Conservation (phyloP, 2,329 filamentous ascomycete species). For the Clarireedia homoeocarpa region DNA sequence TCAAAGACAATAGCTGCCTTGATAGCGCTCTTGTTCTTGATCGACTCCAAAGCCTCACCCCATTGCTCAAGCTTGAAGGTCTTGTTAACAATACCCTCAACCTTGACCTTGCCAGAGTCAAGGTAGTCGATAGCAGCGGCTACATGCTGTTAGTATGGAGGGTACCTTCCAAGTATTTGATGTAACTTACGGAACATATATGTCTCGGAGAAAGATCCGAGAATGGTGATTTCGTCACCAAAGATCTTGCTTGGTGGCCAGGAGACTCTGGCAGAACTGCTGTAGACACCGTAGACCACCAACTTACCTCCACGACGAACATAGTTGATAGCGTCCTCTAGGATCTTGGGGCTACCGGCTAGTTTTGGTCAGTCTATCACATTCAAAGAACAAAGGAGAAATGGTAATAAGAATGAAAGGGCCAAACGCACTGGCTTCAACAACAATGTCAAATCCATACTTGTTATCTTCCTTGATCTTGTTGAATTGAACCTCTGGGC, state of each 20-base stretch:
- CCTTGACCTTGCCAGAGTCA: conserved; percentile 52
- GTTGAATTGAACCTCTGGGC: conserved; percentile 51
- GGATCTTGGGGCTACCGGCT: conserved; percentile 56
- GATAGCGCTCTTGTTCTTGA: conserved; percentile 64
- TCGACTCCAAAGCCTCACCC: conserved; percentile 60
- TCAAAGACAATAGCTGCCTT: conserved; percentile 69
- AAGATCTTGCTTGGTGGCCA: conserved; percentile 68
- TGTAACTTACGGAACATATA: conserved; percentile 55
- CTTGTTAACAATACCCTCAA: conserved; percentile 66
- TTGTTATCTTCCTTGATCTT: conserved; percentile 57
- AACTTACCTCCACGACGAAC: conserved; percentile 58
- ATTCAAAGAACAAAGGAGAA: conserved; percentile 51
- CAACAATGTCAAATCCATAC: conserved; percentile 54
- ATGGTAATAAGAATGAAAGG: conserved; percentile 21
- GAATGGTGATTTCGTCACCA: conserved; percentile 60
- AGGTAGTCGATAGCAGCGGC: conserved; percentile 47
- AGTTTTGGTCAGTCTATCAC: background rate
- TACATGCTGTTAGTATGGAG: conserved; percentile 33
- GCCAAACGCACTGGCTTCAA: conserved; percentile 6
- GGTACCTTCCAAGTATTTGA: background rate
- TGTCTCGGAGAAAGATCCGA: conserved; percentile 66
- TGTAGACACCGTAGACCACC: conserved; percentile 64
- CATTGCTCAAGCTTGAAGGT: conserved; percentile 66
- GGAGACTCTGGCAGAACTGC: conserved; percentile 51
- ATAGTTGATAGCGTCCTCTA: conserved; percentile 65